Evolutionary conservation across 257 asterid genomes (phyloP).

Genomic region (Solanum lycopersicoides): DNA sequence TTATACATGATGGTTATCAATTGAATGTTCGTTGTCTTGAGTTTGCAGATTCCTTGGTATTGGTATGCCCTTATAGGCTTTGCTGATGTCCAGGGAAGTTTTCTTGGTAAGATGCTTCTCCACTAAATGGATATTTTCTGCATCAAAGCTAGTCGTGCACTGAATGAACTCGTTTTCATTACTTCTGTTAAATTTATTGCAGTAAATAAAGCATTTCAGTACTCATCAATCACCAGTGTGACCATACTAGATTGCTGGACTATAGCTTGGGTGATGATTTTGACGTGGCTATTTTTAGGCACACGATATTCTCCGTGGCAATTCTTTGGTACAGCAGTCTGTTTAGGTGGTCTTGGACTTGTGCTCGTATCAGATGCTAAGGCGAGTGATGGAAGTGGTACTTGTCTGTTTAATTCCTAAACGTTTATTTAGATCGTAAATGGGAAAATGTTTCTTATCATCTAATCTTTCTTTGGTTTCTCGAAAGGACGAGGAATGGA

Average conservation of each 20-base stretch:
- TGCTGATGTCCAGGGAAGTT: slow-evolving; percentile 67
- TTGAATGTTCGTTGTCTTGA: not conserved
- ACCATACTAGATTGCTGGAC: slow-evolving; percentile 68
- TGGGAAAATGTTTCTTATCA: not conserved
- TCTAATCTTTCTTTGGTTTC: not conserved
- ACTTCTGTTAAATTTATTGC: slow-evolving; percentile 1
- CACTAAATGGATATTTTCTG: not conserved
- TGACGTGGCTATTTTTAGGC: slow-evolving; percentile 56
- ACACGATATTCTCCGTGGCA: slow-evolving; percentile 51
- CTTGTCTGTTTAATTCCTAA: not conserved
- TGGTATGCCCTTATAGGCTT: slow-evolving; percentile 62
- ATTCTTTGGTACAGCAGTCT: slow-evolving; percentile 48
- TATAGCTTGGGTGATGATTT: slow-evolving; percentile 56
- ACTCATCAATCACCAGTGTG: slow-evolving; percentile 74
- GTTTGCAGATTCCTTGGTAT: slow-evolving; percentile 65
- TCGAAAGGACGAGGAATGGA: not conserved
- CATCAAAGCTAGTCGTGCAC: no score
- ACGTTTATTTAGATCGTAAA: not conserved
- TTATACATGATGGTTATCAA: not conserved
- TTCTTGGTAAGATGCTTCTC: slow-evolving; percentile 37
- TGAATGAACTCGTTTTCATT: no score
- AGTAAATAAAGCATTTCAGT: slow-evolving; percentile 72
- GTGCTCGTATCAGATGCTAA: slow-evolving; percentile 62
- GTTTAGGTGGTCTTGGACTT: slow-evolving; percentile 48
- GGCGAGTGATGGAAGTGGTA: slow-evolving; percentile 39